phyloP scores from a whole-genome alignment of 2,329 filamentous ascomycete genomes.

The Scytalidium lignicola region DNA sequence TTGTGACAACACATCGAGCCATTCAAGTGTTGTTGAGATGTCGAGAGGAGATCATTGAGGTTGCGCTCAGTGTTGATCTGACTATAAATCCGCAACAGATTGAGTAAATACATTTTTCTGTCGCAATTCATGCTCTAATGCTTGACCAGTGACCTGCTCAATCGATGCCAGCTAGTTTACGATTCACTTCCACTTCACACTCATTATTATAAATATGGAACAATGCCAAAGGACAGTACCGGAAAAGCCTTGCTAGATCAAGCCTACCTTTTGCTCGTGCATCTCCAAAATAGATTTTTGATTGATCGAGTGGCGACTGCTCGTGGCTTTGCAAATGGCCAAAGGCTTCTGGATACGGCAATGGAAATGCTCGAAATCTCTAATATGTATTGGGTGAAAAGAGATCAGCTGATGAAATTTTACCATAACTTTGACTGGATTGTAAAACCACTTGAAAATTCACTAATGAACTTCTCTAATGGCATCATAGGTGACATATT shows the following conservation, averaged over 20 bases:
- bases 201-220: conserved; percentile 15
- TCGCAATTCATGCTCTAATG: conserved; percentile 2
- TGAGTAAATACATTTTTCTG: conserved; percentile 8
- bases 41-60: conserved; percentile 24
- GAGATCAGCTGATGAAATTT: conserved; percentile 19
- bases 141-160: conserved; percentile 14
- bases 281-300: conserved; percentile 23
- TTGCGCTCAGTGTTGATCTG: conserved; percentile 22
- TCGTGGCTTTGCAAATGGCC: conserved; percentile 14
- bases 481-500: conserved; percentile 13
- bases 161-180: conserved; percentile 13
- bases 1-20: conserved; percentile 13
- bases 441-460: conserved; percentile 5
- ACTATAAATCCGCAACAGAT: conserved; percentile 14
- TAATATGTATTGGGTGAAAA: conserved; percentile 23
- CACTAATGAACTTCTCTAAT: neutral
- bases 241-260: conserved; percentile 13
- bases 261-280: conserved; percentile 15
- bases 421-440: conserved; percentile 22
- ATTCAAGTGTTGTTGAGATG: conserved; percentile 12
- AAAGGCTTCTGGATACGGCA: conserved; percentile 21
- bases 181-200: conserved; percentile 16
- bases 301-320: conserved; percentile 22
- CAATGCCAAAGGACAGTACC: conserved; percentile 13
- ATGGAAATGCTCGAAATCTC: conserved; percentile 23